Conservation (phyloP, 176 grass and related monocot species). For the Thalia dealbata region DNA sequence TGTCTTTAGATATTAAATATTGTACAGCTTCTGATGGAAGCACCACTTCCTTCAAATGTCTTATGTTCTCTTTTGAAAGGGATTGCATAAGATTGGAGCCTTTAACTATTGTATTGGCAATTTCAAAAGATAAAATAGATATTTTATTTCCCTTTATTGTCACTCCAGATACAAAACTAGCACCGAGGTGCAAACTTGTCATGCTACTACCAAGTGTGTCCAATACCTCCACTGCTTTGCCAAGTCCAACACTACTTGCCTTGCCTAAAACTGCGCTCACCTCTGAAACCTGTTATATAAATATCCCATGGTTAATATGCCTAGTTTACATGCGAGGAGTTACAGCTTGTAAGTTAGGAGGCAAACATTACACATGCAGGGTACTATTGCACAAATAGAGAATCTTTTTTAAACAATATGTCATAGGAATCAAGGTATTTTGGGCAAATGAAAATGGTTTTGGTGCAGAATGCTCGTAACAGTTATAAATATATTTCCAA, state of each 20-base stretch:
- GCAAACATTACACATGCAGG: not conserved
- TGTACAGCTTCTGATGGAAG: constrained; percentile 40
- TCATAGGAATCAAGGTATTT: not conserved
- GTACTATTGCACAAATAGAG: not conserved
- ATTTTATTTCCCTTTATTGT: constrained; percentile 15
- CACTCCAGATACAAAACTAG: constrained; percentile 7
- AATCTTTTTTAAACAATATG: not conserved
- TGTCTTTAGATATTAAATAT: constrained; percentile 35
- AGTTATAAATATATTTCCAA: not conserved
- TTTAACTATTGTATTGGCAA: constrained; percentile 33
- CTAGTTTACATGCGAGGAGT: not conserved
- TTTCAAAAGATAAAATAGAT: constrained; percentile 17
- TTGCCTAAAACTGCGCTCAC: constrained; percentile 73
- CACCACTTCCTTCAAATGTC: constrained; percentile 31
- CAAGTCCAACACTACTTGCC: constrained; percentile 61
- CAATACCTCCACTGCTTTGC: constrained; percentile 84
- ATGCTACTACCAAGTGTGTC: constrained; percentile 98
- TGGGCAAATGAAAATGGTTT: not conserved
- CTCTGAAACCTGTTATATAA: constrained; percentile 64
- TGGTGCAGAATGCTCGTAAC: not conserved
- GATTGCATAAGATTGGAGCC: constrained; percentile 47
- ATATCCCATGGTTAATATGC: not conserved
- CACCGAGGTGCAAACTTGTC: constrained; percentile 30
- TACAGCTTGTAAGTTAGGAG: not conserved
- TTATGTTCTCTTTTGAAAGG: constrained; percentile 43